phyloP scores from a whole-genome alignment of 108 stramenopile genomes.

The Schizochytrium sp. region DNA sequence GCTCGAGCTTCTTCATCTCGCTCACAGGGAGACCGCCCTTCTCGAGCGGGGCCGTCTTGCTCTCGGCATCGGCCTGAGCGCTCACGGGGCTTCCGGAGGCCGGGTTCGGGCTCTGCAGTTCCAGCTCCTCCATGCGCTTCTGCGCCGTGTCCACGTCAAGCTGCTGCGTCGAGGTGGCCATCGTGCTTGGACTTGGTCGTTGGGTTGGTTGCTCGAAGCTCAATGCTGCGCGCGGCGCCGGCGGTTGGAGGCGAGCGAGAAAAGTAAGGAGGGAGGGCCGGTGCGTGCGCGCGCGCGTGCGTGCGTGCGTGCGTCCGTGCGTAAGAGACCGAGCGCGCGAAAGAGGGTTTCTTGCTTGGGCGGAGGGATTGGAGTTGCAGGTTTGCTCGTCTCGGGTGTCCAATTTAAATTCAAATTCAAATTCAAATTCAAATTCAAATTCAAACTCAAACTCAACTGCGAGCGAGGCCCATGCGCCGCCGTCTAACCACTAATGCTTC shows the following conservation, averaged over 20 bases:
- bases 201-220: background rate
- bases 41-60: background rate
- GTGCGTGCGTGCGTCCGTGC: too few species aligned
- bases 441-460: too few species aligned
- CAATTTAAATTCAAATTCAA: too few species aligned
- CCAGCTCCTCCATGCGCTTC: background rate
- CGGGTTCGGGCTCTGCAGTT: background rate
- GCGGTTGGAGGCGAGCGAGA: background rate
- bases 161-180: background rate
- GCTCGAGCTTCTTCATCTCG: constrained; percentile 13
- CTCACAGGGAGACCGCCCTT: background rate
- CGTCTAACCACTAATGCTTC: too few species aligned
- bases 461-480: too few species aligned
- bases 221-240: background rate
- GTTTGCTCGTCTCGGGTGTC: too few species aligned
- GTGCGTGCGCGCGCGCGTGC: too few species aligned
- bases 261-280: background rate
- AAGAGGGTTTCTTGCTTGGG: too few species aligned
- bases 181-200: background rate
- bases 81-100: background rate
- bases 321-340: too few species aligned
- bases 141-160: background rate
- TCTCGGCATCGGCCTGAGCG: background rate
- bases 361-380: too few species aligned
- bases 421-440: too few species aligned